Base-by-base conservation (phyloP, 108 stramenopile species). In the Skeletonema potamos region DNA sequence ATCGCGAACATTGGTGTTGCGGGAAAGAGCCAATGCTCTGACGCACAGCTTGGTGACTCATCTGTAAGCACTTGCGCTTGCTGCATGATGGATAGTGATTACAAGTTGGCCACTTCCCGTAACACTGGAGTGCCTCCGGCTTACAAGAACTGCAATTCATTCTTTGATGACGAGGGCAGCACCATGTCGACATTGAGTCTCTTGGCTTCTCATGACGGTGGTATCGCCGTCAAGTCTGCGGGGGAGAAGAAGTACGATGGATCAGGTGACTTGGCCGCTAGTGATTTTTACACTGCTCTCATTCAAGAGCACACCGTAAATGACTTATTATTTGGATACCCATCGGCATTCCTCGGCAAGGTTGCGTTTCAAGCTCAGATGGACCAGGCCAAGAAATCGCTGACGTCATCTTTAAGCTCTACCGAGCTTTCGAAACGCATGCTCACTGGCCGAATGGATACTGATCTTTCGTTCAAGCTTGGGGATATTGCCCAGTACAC, bases 161-260 rank as follows among this genome's bases (percentile, higher is more conserved):
- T 66, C 17, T 80, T 80, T 54, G 69, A 79, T 22, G 82, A 83
- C 12, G 74, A 75, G 34, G 61, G 74, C 37, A 33, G 37, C 7
- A 37, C 80, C 41, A 55, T 83, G 28, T 80, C 79, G 3, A 64
- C 15, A 13, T 61, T 83, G 64, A 83, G 82, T 66, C 82, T 74
- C 7, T 67, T 83, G 68, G 82, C 82, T 46, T 71, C 66, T 13
- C 59, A 83, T 28, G 82, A 83, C 62, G 82, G 82, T 27, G 82
- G 82, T 17, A 74, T 80, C 36, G 60, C 64, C 6, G 69, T 83
- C 73, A 83, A 83, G 78, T 48, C 77, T n/a, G 74, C 65, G 18
- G 82, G 82, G 26, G 82, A 83, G 48, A 78, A 55, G 59, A 80
- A 83, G 69, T 83, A 80, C 28, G 77, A 79, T 33, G 73, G 77